Evolutionary conservation across 345 rosid genomes (phyloP).

Genomic region (Citrus mangshanensis): DNA sequence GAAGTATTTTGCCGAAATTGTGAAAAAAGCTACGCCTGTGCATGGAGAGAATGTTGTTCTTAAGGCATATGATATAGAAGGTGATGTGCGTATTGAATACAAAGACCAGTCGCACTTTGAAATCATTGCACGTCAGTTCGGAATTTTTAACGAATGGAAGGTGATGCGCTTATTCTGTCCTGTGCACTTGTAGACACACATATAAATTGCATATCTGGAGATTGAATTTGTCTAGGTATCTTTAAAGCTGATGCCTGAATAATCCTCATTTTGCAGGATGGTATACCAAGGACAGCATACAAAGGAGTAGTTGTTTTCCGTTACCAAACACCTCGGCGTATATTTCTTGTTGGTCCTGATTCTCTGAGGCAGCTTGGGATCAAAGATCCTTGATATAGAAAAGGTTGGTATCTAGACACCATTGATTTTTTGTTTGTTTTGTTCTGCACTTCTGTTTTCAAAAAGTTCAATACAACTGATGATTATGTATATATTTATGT

Average conservation of each 20-base stretch:
- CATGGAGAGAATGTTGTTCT: constrained; percentile 65
- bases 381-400: constrained; percentile 35
- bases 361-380: constrained; percentile 63
- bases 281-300: constrained; percentile 92
- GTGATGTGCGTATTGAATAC: constrained; percentile 76
- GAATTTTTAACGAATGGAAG: constrained; percentile 98
- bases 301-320: constrained; percentile 90
- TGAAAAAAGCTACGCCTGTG: constrained; percentile 66
- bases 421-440: not conserved
- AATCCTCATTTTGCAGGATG: constrained; percentile 52
- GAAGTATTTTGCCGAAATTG: constrained; percentile 56
- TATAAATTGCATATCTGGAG: not conserved
- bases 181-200: not conserved
- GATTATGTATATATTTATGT: not conserved
- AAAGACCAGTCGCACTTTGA: constrained; percentile 73
- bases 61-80: constrained; percentile 53
- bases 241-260: not conserved
- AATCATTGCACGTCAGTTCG: constrained; percentile 75
- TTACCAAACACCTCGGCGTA: constrained; percentile 52
- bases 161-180: constrained; percentile 26
- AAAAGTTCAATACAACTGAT: not conserved
- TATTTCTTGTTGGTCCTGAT: constrained; percentile 75
- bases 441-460: not conserved
- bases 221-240: not conserved
- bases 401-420: not conserved